phyloP scores from a whole-genome alignment of 768 basidiomycete species.

The Hortiboletus campestris region DNA sequence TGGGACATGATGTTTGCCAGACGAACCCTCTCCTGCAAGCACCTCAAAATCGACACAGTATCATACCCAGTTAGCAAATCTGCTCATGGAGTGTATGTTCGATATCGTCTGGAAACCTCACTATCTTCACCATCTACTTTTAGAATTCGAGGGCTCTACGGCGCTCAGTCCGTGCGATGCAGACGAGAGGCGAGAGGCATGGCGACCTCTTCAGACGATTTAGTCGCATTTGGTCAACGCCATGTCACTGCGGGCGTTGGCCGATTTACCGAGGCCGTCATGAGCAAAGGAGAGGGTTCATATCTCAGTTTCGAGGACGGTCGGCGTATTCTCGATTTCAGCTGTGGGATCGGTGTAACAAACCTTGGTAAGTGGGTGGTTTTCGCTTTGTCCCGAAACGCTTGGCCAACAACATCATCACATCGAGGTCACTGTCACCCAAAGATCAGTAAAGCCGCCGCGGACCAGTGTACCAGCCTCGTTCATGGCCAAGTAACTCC shows the following conservation, averaged over 20 bases:
- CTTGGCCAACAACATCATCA: not conserved
- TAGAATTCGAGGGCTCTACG: not conserved
- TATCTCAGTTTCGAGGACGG: conserved; percentile 75
- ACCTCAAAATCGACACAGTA: not conserved
- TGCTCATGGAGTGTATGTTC: conserved; percentile 14
- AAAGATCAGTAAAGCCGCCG: conserved; percentile 80
- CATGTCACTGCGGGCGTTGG: conserved; percentile 47
- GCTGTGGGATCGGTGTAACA: conserved; percentile 85
- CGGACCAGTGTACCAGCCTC: conserved; percentile 80
- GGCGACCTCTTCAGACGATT: conserved; percentile 19
- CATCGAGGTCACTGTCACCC: conserved; percentile 81
- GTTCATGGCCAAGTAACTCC: conserved; percentile 69
- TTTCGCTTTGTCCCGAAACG: not conserved
- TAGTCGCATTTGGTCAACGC: conserved; percentile 39
- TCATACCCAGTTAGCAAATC: not conserved
- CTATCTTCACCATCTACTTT: not conserved
- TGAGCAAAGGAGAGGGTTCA: conserved; percentile 68
- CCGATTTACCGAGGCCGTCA: conserved; percentile 49
- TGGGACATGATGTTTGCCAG: conserved; percentile 10
- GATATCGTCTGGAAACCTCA: not conserved
- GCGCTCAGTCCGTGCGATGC: not conserved
- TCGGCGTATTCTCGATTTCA: conserved; percentile 77
- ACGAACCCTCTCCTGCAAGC: conserved; percentile 5
- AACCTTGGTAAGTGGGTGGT: conserved; percentile 56
- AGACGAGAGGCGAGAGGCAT: conserved; percentile 14